These are phyloP conservation scores for Hura crepitans DNA, from an alignment of 441 rosid genomes.

Conservation along the genomic window DNA sequence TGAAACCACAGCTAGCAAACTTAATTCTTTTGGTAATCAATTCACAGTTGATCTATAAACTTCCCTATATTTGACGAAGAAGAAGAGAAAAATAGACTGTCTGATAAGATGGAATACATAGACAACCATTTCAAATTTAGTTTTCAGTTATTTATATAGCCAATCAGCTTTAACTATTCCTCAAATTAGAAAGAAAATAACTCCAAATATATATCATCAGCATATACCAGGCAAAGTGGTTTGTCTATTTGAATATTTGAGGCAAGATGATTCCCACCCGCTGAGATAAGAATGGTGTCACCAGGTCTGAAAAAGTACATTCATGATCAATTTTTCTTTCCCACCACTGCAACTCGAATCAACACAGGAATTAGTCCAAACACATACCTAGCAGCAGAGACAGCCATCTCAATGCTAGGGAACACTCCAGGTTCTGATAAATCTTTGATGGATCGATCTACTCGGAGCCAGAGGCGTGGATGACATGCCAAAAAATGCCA, in stretches of 20 bases:
- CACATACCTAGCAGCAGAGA: constrained; percentile 87
- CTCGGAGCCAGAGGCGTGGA: constrained; percentile 92
- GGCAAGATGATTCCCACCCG: constrained; percentile 75
- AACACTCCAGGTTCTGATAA: constrained; percentile 63
- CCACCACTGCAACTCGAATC: background rate
- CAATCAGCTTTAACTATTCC: background rate
- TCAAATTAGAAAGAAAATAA: background rate
- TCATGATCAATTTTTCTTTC: constrained; percentile 22
- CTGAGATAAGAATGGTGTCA: constrained; percentile 82
- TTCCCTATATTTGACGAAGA: background rate
- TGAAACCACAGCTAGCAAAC: background rate
- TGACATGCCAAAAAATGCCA: constrained; percentile 93
- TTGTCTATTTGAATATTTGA: constrained; percentile 82
- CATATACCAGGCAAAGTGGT: constrained; percentile 91
- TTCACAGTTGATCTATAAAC: background rate
- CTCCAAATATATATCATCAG: constrained; percentile 2
- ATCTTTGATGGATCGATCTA: constrained; percentile 61
- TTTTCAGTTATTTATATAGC: background rate
- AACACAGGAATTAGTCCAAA: constrained; percentile 17
- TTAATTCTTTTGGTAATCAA: background rate
- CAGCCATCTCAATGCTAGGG: constrained; percentile 68
- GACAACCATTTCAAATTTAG: background rate
- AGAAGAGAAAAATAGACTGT: background rate
- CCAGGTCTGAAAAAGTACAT: constrained; percentile 62
- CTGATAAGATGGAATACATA: background rate